Conservation (phyloP, 208 protist genomes). For the Tritrichomonas musculus region DNA sequence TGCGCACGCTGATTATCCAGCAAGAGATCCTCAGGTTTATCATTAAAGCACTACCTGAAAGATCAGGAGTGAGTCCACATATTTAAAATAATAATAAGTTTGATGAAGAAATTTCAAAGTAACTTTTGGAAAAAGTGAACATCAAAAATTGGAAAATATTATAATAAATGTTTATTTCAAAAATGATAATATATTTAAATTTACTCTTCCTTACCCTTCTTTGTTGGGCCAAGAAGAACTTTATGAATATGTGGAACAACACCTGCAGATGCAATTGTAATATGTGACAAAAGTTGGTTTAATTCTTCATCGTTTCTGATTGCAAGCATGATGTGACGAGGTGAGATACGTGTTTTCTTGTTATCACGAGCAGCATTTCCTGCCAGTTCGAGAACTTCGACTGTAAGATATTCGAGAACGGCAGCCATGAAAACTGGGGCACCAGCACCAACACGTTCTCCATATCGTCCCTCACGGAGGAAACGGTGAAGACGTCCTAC, state of each 20-base stretch:
- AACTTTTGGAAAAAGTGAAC: too few relatives aligned
- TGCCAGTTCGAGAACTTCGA: constrained; percentile 82
- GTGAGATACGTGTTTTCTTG: constrained; percentile 77
- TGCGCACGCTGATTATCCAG: too few relatives aligned
- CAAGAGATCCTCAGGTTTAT: too few relatives aligned
- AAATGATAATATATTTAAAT: too few relatives aligned
- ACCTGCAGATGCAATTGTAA: constrained; percentile 80
- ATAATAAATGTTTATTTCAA: too few relatives aligned
- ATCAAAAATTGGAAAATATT: too few relatives aligned
- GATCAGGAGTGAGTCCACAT: too few relatives aligned
- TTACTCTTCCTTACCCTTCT: constrained; percentile 45
- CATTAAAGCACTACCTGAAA: too few relatives aligned
- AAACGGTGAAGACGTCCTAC: constrained; percentile 90
- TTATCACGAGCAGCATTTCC: constrained; percentile 76
- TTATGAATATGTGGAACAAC: constrained; percentile 82
- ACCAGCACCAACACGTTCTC: constrained; percentile 82
- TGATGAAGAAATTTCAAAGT: too few relatives aligned
- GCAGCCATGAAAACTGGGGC: constrained; percentile 95
- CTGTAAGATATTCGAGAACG: constrained; percentile 92
- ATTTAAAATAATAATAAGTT: too few relatives aligned
- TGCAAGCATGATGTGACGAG: constrained; percentile 79
- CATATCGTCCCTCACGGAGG: constrained; percentile 66
- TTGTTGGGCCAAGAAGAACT: constrained; percentile 65
- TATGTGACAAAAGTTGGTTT: constrained; percentile 73
- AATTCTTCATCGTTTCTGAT: constrained; percentile 84